Base-by-base conservation (phyloP, 306 rosid genomes). In the Pachyrhizus erosus region DNA sequence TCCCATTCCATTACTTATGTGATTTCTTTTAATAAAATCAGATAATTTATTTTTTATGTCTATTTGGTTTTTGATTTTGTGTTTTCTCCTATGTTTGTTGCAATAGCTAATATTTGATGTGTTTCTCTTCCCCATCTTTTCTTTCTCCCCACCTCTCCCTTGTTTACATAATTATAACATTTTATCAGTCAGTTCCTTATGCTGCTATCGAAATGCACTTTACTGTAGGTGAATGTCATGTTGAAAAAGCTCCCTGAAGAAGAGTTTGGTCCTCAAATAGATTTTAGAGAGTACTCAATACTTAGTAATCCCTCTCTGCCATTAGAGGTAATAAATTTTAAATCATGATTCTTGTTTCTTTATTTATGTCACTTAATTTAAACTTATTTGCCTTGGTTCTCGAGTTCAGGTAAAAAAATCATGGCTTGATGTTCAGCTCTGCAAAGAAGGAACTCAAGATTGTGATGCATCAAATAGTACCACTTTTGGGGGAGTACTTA, bases 361-460 rank as follows among this genome's bases (percentile, higher is more conserved):
- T 13, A 5, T 70, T 46, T 72, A 20, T 37, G 24, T 54, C 73
- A 49, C 76, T 75, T 31, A 46, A 34, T 49, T 15, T 39, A 18
- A 52, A 61, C 60, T 42, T 84, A 54, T 73, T 24, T 76, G 24
- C 37, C 48, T 24, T 79, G 75, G 52, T 79, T 83, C 49, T 87
- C 71, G 82, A 27, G 69, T 80, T 69, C 84, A 96, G 99, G 93
- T 92, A 79, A 93, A 88, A 86, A 89, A 82, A 11, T 96, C 99
- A 54, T 88, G 98, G 97, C 94, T 96, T 76, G 90, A 93, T 69
- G 97, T 96, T 83, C 97, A 90, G 60, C 90, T 93, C 73, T 93
- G 99, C 77, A 84, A 83, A 87, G 90, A 88, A 93, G 98, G 92
- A 84, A 87, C 40, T 21, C 64, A 26, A 24, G 89, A 75, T 82